These are phyloP conservation scores for Zygnema cylindricum DNA, from an alignment of 139 green algal species.

Conservation along the genomic window DNA sequence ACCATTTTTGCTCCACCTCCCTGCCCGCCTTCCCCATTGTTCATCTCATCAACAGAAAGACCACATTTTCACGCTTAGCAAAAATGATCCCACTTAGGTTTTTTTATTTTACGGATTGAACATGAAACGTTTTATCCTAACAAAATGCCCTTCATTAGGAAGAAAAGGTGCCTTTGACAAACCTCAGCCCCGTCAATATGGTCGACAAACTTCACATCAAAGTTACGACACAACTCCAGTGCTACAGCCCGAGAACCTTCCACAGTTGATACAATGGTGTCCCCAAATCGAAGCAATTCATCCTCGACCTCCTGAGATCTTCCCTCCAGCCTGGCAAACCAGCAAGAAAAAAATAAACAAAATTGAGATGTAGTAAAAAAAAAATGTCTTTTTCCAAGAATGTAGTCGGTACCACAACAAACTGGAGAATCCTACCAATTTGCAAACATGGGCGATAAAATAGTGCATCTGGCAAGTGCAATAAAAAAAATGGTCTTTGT, in stretches of 20 bases:
- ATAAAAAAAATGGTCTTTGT: too few species aligned
- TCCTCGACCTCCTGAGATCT: constrained; percentile 70
- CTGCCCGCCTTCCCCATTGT: constrained; percentile 63
- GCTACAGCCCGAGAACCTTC: constrained; percentile 69
- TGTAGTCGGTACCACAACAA: background rate
- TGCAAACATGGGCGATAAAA: too few species aligned
- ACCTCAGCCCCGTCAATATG: constrained; percentile 75
- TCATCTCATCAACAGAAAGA: too few species aligned
- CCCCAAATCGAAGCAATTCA: constrained; percentile 78
- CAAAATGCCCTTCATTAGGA: background rate
- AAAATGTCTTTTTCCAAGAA: background rate
- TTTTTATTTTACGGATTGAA: too few species aligned
- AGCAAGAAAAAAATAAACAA: background rate
- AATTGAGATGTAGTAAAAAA: background rate
- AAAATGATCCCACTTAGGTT: too few species aligned
- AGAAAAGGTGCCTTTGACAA: background rate
- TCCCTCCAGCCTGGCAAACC: constrained; percentile 23
- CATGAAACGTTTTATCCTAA: too few species aligned
- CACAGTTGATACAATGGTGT: constrained; percentile 71
- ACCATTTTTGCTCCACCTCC: constrained; percentile 79
- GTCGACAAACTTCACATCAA: constrained; percentile 80
- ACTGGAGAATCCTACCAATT: too few species aligned
- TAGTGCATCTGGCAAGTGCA: too few species aligned
- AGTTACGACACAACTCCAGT: constrained; percentile 87
- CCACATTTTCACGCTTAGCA: too few species aligned